Evolutionary conservation across 352 stramenopile genomes (phyloP).

Genomic region (Phytophthora europaea): DNA sequence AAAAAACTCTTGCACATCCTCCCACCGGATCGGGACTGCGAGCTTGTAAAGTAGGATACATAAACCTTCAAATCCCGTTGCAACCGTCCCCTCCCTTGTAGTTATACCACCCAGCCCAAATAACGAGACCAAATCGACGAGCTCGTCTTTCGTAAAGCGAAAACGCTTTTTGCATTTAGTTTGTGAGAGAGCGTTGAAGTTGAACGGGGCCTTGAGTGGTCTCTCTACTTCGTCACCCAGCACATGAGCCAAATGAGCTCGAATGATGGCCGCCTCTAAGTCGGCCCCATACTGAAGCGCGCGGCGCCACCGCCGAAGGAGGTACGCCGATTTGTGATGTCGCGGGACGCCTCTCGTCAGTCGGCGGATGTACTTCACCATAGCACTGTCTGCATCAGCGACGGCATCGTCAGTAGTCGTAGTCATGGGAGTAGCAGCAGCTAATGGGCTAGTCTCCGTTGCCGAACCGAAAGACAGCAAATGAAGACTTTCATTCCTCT

Average conservation of each 20-base stretch:
- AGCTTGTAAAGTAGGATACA: no score
- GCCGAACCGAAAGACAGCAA: no score
- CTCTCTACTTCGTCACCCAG: background rate
- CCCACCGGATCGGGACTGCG: no score
- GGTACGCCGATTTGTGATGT: background rate
- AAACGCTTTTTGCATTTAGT: background rate
- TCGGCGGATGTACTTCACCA: background rate
- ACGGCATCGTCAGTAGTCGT: background rate
- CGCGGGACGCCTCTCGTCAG: background rate
- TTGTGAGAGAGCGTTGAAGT: background rate
- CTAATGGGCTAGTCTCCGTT: no score
- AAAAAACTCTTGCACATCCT: no score
- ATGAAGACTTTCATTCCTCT: no score
- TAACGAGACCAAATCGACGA: no score
- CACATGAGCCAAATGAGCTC: background rate
- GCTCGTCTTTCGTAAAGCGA: background rate
- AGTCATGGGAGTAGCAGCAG: no score
- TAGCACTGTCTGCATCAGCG: background rate
- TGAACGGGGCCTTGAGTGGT: background rate
- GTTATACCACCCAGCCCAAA: no score
- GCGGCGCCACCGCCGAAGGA: background rate
- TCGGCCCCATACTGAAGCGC: background rate
- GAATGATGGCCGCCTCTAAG: background rate
- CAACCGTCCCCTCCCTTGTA: no score
- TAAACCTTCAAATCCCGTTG: no score